Evolutionary conservation across 2,329 filamentous ascomycete genomes (phyloP).

Genomic region (Venturia asperata): DNA sequence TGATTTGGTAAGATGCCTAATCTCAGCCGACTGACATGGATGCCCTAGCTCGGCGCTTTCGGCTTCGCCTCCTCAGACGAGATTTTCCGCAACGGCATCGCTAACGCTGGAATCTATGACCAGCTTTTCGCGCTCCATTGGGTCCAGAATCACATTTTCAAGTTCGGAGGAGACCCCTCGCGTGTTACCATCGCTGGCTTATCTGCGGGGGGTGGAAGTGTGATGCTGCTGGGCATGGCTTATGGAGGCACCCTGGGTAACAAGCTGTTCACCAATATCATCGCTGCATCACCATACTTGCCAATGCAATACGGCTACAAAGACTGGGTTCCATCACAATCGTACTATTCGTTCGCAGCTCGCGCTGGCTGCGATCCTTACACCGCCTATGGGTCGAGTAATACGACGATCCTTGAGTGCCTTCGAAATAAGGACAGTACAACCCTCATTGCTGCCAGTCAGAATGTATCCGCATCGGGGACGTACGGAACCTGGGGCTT

Average conservation of each 20-base stretch:
- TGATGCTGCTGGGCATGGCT: constrained; percentile 13
- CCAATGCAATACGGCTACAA: constrained; percentile 15
- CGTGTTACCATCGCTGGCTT: constrained; percentile 41
- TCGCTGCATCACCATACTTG: constrained; percentile 13
- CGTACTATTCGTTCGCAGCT: constrained; percentile 15
- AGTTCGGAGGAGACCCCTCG: constrained; percentile 46
- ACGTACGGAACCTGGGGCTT: constrained; percentile 2
- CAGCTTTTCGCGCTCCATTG: constrained; percentile 48
- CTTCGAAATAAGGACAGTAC: not conserved
- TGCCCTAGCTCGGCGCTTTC: constrained; percentile 37
- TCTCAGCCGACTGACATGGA: constrained; percentile 14
- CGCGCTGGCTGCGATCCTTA: constrained; percentile 2
- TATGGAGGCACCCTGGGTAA: constrained; percentile 9
- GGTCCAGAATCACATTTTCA: constrained; percentile 45
- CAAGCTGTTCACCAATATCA: constrained; percentile 4
- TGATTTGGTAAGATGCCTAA: not conserved
- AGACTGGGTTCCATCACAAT: constrained; percentile 11
- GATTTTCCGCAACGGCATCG: constrained; percentile 30
- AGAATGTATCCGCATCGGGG: not conserved
- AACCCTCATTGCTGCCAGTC: constrained; percentile 2
- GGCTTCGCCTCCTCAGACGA: constrained; percentile 38
- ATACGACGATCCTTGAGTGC: constrained; percentile 1
- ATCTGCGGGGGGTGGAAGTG: constrained; percentile 15
- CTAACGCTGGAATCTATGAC: constrained; percentile 42
- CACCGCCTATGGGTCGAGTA: not conserved